Evolutionary conservation across 164 flowering plant species (phyloP).

Genomic region (Chimonanthus praecox): DNA sequence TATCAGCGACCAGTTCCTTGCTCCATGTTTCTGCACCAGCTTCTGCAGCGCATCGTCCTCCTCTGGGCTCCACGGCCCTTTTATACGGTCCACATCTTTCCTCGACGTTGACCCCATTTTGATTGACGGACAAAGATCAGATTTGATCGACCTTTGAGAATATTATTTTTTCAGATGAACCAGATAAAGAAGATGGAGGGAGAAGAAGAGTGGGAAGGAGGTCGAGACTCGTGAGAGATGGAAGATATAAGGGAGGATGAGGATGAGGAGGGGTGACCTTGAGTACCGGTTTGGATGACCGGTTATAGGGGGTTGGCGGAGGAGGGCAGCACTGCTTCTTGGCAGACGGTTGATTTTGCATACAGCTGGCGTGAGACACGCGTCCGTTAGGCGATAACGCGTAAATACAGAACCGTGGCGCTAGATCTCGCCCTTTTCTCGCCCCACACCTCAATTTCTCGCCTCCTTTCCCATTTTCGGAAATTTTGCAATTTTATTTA

Average conservation of each 20-base stretch:
- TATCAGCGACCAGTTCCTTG: constrained; percentile 87
- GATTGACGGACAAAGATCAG: too few relatives aligned
- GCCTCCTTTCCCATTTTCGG: too few relatives aligned
- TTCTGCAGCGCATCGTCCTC: constrained; percentile 61
- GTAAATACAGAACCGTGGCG: neutral
- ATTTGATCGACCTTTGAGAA: too few relatives aligned
- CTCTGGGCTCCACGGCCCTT: constrained; percentile 96
- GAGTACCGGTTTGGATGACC: constrained; percentile 31
- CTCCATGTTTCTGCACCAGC: constrained; percentile 65
- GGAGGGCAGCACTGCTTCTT: constrained; percentile 17
- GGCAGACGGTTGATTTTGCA: constrained; percentile 45
- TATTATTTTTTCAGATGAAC: too few relatives aligned
- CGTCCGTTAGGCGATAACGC: constrained; percentile 22
- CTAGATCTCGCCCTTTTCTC: too few relatives aligned
- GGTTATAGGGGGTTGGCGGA: constrained; percentile 22
- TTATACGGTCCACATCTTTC: constrained; percentile 66
- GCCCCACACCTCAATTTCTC: too few relatives aligned
- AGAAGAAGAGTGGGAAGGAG: too few relatives aligned
- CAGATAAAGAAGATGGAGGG: too few relatives aligned
- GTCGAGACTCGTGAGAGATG: too few relatives aligned
- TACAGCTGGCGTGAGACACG: constrained; percentile 66
- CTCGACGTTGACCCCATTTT: constrained; percentile 1
- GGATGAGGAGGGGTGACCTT: constrained; percentile 27
- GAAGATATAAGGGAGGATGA: constrained; percentile 8
- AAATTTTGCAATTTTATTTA: too few relatives aligned